Percentiles rank a stretch among this genome's conserved stretches.
These are phyloP conservation scores for Medicago ruthenica DNA, from an alignment of 306 rosid species.

Conservation along the genomic window DNA sequence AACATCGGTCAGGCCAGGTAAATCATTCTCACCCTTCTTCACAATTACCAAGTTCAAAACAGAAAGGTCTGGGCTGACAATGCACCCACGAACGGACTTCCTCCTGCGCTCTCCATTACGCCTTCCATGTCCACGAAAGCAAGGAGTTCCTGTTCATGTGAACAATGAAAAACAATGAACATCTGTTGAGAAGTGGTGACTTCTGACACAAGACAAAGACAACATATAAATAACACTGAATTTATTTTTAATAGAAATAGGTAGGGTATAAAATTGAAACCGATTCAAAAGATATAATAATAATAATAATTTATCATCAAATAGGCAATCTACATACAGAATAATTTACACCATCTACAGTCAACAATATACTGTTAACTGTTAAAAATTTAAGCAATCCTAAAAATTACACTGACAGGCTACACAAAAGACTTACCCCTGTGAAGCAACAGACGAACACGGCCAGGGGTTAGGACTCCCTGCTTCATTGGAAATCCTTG, in stretches of 20 bases:
- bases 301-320: not conserved
- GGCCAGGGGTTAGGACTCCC: conserved; percentile 60
- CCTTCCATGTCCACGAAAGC: conserved; percentile 56
- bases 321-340: not conserved
- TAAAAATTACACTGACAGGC: not conserved
- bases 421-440: conserved; percentile 32
- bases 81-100: conserved; percentile 56
- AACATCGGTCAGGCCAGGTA: conserved; percentile 51
- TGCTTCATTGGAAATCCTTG: conserved; percentile 62
- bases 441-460: conserved; percentile 53
- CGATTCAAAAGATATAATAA: not conserved
- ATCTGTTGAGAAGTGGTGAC: not conserved
- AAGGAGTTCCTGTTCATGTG: conserved; percentile 47
- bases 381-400: not conserved
- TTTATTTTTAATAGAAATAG: not conserved
- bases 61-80: conserved; percentile 57
- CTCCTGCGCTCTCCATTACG: conserved; percentile 59
- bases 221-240: not conserved
- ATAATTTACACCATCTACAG: not conserved
- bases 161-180: not conserved
- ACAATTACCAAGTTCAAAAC: conserved; percentile 54
- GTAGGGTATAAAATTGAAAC: not conserved
- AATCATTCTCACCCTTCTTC: conserved; percentile 53
- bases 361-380: not conserved
- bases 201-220: not conserved